A percentile compares a stretch with the other conserved stretches of the same genome.
Conservation (phyloP, 495 filamentous ascomycete species). For the Jackrogersella multiformis region DNA sequence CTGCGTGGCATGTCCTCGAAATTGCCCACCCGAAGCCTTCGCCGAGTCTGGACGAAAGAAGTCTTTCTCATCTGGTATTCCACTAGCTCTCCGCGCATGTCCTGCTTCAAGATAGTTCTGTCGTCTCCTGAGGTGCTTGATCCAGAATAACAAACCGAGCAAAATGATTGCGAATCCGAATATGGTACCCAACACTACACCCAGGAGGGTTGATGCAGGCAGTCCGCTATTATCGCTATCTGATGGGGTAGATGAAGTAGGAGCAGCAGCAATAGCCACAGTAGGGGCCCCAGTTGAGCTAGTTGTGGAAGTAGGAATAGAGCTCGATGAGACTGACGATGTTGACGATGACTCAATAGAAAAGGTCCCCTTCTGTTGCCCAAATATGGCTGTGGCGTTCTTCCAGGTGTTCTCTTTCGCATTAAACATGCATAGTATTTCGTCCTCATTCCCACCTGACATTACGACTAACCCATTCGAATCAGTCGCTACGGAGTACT, state of each 20-base stretch:
- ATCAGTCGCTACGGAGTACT: constrained; percentile 58
- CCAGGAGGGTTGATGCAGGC: constrained; percentile 71
- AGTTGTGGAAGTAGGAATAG: constrained; percentile 43
- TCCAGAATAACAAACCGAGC: constrained; percentile 70
- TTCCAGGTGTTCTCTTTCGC: constrained; percentile 81
- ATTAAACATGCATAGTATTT: constrained; percentile 82
- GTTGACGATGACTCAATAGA: constrained; percentile 49
- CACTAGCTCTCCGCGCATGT: constrained; percentile 60
- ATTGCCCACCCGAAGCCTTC: constrained; percentile 53
- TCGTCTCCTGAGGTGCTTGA: constrained; percentile 65
- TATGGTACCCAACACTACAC: constrained; percentile 80
- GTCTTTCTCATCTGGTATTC: constrained; percentile 63
- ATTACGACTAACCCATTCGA: constrained; percentile 75
- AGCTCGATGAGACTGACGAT: constrained; percentile 52
- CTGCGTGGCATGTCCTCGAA: constrained; percentile 57
- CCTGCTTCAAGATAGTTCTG: constrained; percentile 58
- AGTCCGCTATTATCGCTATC: constrained; percentile 41
- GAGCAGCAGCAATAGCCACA: constrained; percentile 50
- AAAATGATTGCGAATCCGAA: constrained; percentile 76
- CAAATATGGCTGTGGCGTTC: constrained; percentile 75
- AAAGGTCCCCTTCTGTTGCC: constrained; percentile 48
- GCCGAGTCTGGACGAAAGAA: constrained; percentile 65
- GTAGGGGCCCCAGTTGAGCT: constrained; percentile 40
- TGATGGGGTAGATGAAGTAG: constrained; percentile 17
- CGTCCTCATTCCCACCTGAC: constrained; percentile 73